Percentiles rank a stretch among this genome's conserved stretches.
phyloP scores from a whole-genome alignment of 1,284 basidiomycete species.

The Erythrobasidium hasegawianum region DNA sequence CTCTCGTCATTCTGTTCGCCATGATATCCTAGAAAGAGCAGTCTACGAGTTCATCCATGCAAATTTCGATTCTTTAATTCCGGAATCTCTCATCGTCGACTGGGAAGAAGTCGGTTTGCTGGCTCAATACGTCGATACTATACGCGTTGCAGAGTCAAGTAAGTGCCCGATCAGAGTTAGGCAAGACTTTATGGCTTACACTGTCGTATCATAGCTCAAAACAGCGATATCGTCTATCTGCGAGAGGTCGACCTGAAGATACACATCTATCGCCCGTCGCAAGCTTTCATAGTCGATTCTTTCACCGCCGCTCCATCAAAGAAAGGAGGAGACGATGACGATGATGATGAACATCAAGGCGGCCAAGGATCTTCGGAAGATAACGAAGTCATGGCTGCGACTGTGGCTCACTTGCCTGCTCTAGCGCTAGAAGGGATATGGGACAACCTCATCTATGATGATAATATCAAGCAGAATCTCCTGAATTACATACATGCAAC shows the following conservation, averaged over 20 bases:
- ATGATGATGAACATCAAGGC: slow-evolving; percentile 59
- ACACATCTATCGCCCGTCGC: slow-evolving; percentile 79
- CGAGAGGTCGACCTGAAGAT: slow-evolving; percentile 58
- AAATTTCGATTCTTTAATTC: slow-evolving; percentile 26
- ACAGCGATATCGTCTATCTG: background rate
- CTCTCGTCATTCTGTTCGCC: slow-evolving; percentile 5
- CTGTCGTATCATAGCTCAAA: slow-evolving; percentile 49
- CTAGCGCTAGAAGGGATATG: slow-evolving; percentile 81
- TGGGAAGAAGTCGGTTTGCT: slow-evolving; percentile 72
- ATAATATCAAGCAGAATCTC: slow-evolving; percentile 80
- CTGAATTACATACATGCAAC: slow-evolving; percentile 94
- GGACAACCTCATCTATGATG: slow-evolving; percentile 76
- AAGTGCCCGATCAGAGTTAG: slow-evolving; percentile 38
- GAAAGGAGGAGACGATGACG: slow-evolving; percentile 6
- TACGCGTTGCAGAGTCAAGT: slow-evolving; percentile 66
- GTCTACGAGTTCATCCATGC: slow-evolving; percentile 14
- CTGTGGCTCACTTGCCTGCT: slow-evolving; percentile 78
- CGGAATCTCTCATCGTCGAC: slow-evolving; percentile 48
- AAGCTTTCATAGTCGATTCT: slow-evolving; percentile 69
- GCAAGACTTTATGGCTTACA: background rate
- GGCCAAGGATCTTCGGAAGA: slow-evolving; percentile 49
- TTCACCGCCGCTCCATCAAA: slow-evolving; percentile 58
- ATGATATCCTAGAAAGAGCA: slow-evolving; percentile 16
- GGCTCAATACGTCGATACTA: slow-evolving; percentile 67
- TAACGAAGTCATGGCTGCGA: slow-evolving; percentile 68